Percentiles rank a stretch among this genome's conserved stretches.
Conservation (phyloP, 257 asterid genomes). For the Nicotiana tomentosiformis region DNA sequence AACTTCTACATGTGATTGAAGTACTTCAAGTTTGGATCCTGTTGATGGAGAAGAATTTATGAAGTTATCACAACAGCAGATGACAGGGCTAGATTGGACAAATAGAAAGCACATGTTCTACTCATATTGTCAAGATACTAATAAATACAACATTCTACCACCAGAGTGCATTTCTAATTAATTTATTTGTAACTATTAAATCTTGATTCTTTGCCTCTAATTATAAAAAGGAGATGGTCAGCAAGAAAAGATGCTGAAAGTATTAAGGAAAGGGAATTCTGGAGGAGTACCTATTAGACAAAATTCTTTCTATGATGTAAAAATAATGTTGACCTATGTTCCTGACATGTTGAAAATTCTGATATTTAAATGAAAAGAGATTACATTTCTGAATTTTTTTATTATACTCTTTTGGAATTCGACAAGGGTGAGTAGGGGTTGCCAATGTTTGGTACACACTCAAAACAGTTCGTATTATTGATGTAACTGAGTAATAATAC, state of each 20-base stretch:
- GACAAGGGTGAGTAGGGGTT: too few species aligned
- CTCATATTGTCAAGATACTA: conserved; percentile 68
- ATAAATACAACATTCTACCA: conserved; percentile 62
- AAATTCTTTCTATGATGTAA: neutral
- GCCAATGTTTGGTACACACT: too few species aligned
- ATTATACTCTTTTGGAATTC: too few species aligned
- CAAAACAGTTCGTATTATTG: too few species aligned
- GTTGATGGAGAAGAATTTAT: conserved; percentile 66
- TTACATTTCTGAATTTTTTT: neutral
- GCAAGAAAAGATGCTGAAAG: too few species aligned
- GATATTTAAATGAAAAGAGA: too few species aligned
- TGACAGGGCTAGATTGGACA: conserved; percentile 56
- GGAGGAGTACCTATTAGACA: neutral
- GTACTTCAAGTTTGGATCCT: conserved; percentile 60
- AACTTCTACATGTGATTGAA: conserved; percentile 32
- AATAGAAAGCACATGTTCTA: conserved; percentile 76
- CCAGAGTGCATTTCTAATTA: conserved; percentile 6
- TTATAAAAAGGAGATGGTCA: neutral
- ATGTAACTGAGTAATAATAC: too few species aligned
- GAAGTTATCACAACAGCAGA: conserved; percentile 47
- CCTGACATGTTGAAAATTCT: neutral
- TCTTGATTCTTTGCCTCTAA: neutral
- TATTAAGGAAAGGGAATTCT: neutral
- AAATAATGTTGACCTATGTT: too few species aligned
- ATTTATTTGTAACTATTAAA: neutral